A percentile compares a stretch with the other conserved stretches of the same genome.
These are phyloP conservation scores for Rosellinia necatrix DNA, from an alignment of 2,329 filamentous ascomycete species.

Conservation along the genomic window DNA sequence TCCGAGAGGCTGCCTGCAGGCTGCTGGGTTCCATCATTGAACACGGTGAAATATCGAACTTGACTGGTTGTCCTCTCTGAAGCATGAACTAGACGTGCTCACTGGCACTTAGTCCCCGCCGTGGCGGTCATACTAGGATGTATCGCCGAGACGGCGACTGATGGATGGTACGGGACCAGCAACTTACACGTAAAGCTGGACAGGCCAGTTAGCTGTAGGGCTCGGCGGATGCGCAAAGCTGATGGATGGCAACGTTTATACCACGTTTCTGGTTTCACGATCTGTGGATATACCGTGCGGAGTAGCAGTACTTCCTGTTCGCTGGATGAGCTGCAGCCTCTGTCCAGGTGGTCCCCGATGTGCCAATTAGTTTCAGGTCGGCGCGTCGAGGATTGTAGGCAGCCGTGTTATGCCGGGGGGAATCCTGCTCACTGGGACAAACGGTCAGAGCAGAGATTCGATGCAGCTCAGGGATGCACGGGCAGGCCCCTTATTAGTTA, in stretches of 20 bases:
- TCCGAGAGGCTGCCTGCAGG: no score
- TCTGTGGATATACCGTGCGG: slow-evolving; percentile 7
- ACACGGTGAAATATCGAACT: no score
- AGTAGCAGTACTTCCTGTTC: background rate
- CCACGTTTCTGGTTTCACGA: background rate
- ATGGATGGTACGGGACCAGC: slow-evolving; percentile 2
- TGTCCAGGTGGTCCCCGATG: background rate
- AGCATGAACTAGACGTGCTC: background rate
- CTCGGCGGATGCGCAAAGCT: background rate
- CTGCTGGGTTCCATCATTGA: no score
- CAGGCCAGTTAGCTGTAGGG: slow-evolving; percentile 5
- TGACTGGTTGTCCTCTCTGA: slow-evolving; percentile 8
- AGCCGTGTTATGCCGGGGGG: slow-evolving; percentile 25
- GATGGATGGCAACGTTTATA: slow-evolving; percentile 5
- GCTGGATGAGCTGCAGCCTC: background rate
- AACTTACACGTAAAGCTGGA: slow-evolving; percentile 7
- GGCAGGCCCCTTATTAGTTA: background rate
- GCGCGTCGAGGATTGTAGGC: slow-evolving; percentile 15
- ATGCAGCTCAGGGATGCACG: background rate
- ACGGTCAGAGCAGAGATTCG: background rate
- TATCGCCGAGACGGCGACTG: slow-evolving; percentile 31
- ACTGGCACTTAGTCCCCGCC: no score
- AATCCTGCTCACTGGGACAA: slow-evolving; percentile 19
- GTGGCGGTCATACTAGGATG: slow-evolving; percentile 6
- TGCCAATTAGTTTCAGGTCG: slow-evolving; percentile 20